Base-by-base conservation (phyloP, 192 early-diverging fungal species). In the Podila horticola region DNA sequence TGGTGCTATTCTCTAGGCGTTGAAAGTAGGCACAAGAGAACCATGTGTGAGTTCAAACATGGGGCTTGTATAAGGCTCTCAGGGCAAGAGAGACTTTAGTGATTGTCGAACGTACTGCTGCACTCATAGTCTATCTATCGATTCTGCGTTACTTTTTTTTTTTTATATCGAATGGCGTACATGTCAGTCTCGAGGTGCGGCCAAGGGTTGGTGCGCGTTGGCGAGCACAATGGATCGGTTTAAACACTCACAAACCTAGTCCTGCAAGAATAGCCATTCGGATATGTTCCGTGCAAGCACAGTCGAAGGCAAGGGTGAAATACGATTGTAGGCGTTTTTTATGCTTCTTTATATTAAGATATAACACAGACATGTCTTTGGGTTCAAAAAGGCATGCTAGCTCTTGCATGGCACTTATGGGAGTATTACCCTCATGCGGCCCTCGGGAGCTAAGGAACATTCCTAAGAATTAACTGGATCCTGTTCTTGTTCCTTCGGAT, bases 241-340 rank as follows among this genome's bases (percentile, higher is more conserved):
- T n/a, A 3, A 62, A 30, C 61, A 34, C 31, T 62, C 61, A 38
- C 61, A 20, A 62, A 19, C 33, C 20, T 4, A 62, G 61, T 5
- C 36, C 31, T 62, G 33, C 61, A 62, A 34, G n/a, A 34, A n/a
- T 62, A 62, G 19, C 33, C 61, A 38, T 62, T 62, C 61, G 61
- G 61, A 62, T 36, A 41, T 62, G 61, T 62, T 62, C 61, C 61
- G 31, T 62, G 17, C 61, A 62, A 34, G 61, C 61, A 41, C 61
- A 8, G 20, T 62, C 33, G 61, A 62, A 62, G 33, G 61, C 61
- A 62, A 62, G 20, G 61, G 34, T 19, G 20, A 33, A 62, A 63
- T 41, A n/a, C 62, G n/a, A n/a, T n/a, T n/a, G n/a, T n/a, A n/a
- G n/a, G n/a, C n/a, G n/a, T n/a, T n/a, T n/a, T n/a, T n/a, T n/a